Evolutionary conservation across 495 filamentous ascomycete species (phyloP).

Genomic region (Trichoderma virens): DNA sequence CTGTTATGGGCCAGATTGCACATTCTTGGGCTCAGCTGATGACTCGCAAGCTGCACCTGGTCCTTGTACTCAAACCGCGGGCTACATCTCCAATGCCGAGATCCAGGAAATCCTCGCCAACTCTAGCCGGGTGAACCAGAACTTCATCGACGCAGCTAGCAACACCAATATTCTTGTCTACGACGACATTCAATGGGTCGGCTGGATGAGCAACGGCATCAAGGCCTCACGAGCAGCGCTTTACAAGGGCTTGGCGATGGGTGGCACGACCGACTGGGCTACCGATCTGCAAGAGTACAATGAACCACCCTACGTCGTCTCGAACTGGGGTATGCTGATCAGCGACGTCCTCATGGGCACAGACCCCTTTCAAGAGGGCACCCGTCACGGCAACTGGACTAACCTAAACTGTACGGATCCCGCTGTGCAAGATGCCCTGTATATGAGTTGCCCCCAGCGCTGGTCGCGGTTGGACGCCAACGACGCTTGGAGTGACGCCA

Average conservation of each 20-base stretch:
- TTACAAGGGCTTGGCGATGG: slow-evolving; percentile 24
- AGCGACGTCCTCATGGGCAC: neutral
- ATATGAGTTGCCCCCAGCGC: slow-evolving; percentile 11
- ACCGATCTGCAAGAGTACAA: slow-evolving; percentile 24
- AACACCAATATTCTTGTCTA: slow-evolving; percentile 36
- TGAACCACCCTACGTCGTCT: neutral
- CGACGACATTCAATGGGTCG: slow-evolving; percentile 34
- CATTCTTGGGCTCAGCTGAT: slow-evolving; percentile 13
- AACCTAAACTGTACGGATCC: slow-evolving; percentile 15
- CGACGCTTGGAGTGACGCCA: slow-evolving; percentile 18
- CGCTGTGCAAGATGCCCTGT: neutral
- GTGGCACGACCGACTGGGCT: slow-evolving; percentile 36
- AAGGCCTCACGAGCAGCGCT: slow-evolving; percentile 17
- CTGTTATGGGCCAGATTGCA: slow-evolving; percentile 20
- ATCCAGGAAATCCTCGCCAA: slow-evolving; percentile 23
- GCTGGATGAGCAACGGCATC: slow-evolving; percentile 30
- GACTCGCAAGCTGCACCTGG: slow-evolving; percentile 20
- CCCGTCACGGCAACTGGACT: slow-evolving; percentile 20
- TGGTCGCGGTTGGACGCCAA: slow-evolving; percentile 20
- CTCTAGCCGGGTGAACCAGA: slow-evolving; percentile 8
- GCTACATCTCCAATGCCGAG: slow-evolving; percentile 31
- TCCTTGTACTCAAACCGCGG: slow-evolving; percentile 29
- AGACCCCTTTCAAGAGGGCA: slow-evolving; percentile 8
- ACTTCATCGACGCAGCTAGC: slow-evolving; percentile 13
- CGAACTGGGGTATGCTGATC: neutral